A percentile compares a stretch with the other conserved stretches of the same genome.
phyloP scores from a whole-genome alignment of 805 yeast genomes.

The Candida multigemmis region DNA sequence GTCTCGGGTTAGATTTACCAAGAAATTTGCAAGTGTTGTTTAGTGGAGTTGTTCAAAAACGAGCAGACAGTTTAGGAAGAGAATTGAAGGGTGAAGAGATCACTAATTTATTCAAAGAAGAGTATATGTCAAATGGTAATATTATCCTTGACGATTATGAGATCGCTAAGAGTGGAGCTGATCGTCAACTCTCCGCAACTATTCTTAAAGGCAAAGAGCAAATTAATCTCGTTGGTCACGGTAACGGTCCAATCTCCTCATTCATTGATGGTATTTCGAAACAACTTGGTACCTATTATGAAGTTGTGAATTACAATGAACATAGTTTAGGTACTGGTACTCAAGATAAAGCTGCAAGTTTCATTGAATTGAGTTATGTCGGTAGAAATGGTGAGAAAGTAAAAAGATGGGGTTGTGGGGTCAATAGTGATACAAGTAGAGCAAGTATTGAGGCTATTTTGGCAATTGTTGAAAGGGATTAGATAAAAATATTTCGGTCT shows the following conservation, averaged over 20 bases:
- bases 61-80: constrained; percentile 63
- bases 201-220: constrained; percentile 12
- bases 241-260: constrained; percentile 76
- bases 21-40: constrained; percentile 72
- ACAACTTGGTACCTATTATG: constrained; percentile 43
- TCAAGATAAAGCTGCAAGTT: constrained; percentile 66
- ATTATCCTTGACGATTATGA: no score
- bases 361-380: constrained; percentile 43
- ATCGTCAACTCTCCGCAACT: no score
- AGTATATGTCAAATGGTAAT: constrained; percentile 42
- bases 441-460: constrained; percentile 54
- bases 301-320: constrained; percentile 60
- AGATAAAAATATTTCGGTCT: no score
- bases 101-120: constrained; percentile 52
- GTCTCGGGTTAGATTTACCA: constrained; percentile 72
- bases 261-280: constrained; percentile 55
- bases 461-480: constrained; percentile 54
- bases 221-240: constrained; percentile 42
- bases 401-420: constrained; percentile 35
- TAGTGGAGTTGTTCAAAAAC: constrained; percentile 59
- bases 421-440: constrained; percentile 33
- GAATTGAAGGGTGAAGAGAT: constrained; percentile 63
- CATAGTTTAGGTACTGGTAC: constrained; percentile 70
- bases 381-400: constrained; percentile 27
- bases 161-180: no score